Conservation (phyloP, 495 filamentous ascomycete species). For the Hypoxylon fuscum region DNA sequence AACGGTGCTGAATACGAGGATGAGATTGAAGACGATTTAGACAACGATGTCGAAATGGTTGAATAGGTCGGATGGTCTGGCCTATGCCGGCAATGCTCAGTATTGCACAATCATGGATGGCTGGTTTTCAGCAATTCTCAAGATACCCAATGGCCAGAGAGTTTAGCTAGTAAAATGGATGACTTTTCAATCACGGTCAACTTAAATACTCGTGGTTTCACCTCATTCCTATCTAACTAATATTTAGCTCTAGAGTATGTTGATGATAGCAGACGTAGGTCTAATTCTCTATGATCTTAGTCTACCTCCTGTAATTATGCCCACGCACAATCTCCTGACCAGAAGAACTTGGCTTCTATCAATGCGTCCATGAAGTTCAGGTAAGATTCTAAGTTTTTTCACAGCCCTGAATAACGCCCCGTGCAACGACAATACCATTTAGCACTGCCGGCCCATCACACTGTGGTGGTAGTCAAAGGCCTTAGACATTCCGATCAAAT, state of each 20-base stretch:
- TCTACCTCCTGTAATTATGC: too few relatives aligned
- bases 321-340: too few relatives aligned
- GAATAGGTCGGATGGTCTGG: background rate
- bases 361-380: background rate
- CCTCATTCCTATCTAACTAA: background rate
- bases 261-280: background rate
- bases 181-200: background rate
- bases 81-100: too few relatives aligned
- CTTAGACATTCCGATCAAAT: conserved; percentile 68
- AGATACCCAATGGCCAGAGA: conserved; percentile 13
- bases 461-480: conserved; percentile 61
- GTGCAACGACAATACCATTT: background rate
- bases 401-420: background rate
- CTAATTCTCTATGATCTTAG: background rate
- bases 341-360: background rate
- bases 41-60: conserved; percentile 30
- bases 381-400: background rate
- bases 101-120: too few relatives aligned
- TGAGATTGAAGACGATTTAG: conserved; percentile 23
- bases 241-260: background rate
- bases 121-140: background rate
- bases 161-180: background rate
- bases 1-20: conserved; percentile 10
- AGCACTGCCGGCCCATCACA: conserved; percentile 48
- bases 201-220: background rate